A percentile compares a stretch with the other conserved stretches of the same genome.
Evolutionary conservation across 1,284 basidiomycete genomes (phyloP).

Genomic region (Sphaerobolus stellatus): DNA sequence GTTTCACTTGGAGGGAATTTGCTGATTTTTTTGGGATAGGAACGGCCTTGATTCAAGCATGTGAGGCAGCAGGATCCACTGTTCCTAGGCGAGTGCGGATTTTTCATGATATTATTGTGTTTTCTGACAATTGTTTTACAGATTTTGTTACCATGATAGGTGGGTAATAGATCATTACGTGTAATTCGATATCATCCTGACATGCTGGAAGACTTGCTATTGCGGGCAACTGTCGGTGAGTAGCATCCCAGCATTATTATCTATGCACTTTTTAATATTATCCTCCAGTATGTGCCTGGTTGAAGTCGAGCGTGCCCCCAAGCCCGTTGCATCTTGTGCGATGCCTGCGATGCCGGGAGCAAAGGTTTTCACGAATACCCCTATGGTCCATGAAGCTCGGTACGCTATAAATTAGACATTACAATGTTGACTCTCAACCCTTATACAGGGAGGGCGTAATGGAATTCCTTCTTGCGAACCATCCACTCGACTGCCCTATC

Average conservation of each 20-base stretch:
- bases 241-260: slow-evolving; percentile 14
- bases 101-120: slow-evolving; percentile 4
- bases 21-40: slow-evolving; percentile 45
- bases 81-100: slow-evolving; percentile 66
- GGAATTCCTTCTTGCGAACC: slow-evolving; percentile 98
- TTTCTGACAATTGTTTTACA: slow-evolving; percentile 30
- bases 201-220: slow-evolving; percentile 67
- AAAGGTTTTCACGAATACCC: slow-evolving; percentile 95
- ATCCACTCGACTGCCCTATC: slow-evolving; percentile 97
- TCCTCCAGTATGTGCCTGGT: slow-evolving; percentile 87
- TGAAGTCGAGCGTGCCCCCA: slow-evolving; percentile 93
- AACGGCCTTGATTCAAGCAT: slow-evolving; percentile 94
- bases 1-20: slow-evolving; percentile 5
- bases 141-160: slow-evolving; percentile 95
- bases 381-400: slow-evolving; percentile 93
- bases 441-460: slow-evolving; percentile 86
- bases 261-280: slow-evolving; percentile 15
- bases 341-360: slow-evolving; percentile 98
- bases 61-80: slow-evolving; percentile 79
- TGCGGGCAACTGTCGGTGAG: slow-evolving; percentile 92
- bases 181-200: slow-evolving; percentile 23
- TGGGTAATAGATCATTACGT: slow-evolving; percentile 30
- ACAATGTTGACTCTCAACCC: slow-evolving; percentile 7
- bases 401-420: slow-evolving; percentile 30
- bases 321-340: slow-evolving; percentile 89